A percentile compares a stretch with the other conserved stretches of the same genome.
phyloP scores from a whole-genome alignment of 108 stramenopile species.

The Cyclotella baltica region DNA sequence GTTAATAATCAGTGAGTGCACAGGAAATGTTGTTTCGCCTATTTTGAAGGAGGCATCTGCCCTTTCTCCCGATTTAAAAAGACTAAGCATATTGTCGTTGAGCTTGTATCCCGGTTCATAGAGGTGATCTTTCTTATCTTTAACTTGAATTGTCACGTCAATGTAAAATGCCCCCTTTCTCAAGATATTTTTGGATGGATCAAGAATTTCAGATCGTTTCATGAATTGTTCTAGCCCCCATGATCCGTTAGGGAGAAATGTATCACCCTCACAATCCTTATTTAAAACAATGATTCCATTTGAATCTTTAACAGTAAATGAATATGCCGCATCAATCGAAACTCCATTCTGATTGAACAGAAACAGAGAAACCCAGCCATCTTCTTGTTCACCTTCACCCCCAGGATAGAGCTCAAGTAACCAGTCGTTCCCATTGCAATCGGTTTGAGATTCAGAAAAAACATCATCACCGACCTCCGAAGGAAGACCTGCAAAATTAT shows the following conservation, averaged over 20 bases:
- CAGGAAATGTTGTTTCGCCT: not conserved
- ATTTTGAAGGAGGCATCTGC: conserved; percentile 20
- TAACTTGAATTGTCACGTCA: conserved; percentile 10
- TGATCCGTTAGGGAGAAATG: no score
- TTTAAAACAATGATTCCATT: no score
- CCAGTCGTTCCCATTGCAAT: not conserved
- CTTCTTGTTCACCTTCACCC: not conserved
- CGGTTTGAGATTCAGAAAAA: not conserved
- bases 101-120: not conserved
- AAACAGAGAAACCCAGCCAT: no score
- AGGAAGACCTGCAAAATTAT: not conserved
- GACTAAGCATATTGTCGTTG: not conserved
- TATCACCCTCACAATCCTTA: no score
- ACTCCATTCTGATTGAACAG: no score
- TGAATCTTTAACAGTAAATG: not conserved
- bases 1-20: conserved; percentile 24
- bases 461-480: not conserved
- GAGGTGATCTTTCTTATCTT: not conserved
- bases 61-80: conserved; percentile 9
- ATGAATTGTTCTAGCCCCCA: no score
- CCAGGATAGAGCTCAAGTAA: not conserved
- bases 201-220: conserved; percentile 3
- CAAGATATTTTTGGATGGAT: conserved; percentile 1
- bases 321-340: not conserved
- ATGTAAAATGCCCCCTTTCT: not conserved